A percentile compares a stretch with the other conserved stretches of the same genome.
Evolutionary conservation across 345 rosid species (phyloP).

Genomic region (Citrus cavaleriei): DNA sequence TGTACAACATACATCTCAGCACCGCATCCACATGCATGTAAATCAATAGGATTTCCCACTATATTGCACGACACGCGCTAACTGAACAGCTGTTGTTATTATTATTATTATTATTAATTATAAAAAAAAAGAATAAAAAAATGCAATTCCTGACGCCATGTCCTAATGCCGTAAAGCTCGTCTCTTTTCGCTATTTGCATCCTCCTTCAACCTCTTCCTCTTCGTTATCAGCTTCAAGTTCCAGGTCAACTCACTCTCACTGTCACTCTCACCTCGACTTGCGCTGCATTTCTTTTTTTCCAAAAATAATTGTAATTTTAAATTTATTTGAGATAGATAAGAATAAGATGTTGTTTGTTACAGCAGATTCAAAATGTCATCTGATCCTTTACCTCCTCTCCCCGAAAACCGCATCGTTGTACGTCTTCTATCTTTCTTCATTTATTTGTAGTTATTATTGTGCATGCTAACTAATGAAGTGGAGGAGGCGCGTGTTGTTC

Average conservation of each 20-base stretch:
- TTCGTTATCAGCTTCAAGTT: neutral
- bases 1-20: too few relatives aligned
- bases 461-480: too few relatives aligned
- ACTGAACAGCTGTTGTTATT: neutral
- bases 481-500: neutral
- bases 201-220: neutral
- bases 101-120: too few relatives aligned
- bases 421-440: conserved; percentile 8
- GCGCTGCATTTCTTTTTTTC: neutral
- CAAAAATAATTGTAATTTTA: neutral
- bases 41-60: too few relatives aligned
- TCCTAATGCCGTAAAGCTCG: neutral
- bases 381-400: conserved; percentile 33
- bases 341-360: conserved; percentile 3
- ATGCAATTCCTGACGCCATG: neutral
- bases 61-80: neutral
- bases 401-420: conserved; percentile 37
- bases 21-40: too few relatives aligned
- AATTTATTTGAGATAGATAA: neutral
- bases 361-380: conserved; percentile 50
- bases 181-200: neutral
- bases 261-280: neutral
- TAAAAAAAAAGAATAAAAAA: neutral
- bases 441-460: neutral
- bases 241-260: conserved; percentile 7